phyloP scores from a whole-genome alignment of 2,329 filamentous ascomycete species.

The Fusarium goolgardi region DNA sequence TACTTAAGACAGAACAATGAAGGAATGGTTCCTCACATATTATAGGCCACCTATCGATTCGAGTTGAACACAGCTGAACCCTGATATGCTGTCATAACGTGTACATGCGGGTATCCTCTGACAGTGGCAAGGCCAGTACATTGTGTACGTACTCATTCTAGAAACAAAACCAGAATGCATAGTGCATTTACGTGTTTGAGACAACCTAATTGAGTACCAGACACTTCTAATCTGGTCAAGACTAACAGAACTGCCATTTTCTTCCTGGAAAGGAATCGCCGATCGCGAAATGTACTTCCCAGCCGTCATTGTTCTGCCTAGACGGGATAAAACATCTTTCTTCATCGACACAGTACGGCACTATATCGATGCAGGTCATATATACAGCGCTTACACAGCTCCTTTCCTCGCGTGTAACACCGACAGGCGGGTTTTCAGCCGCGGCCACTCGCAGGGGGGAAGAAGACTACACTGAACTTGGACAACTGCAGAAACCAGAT shows the following conservation, averaged over 20 bases:
- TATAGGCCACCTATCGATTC: constrained; percentile 28
- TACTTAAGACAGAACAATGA: constrained; percentile 3
- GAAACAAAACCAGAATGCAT: constrained; percentile 12
- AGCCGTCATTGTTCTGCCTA: constrained; percentile 4
- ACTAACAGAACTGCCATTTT: not conserved
- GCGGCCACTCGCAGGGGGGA: constrained; percentile 26
- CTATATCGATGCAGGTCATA: not conserved
- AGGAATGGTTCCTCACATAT: not conserved
- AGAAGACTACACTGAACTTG: constrained; percentile 30
- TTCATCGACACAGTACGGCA: constrained; percentile 2
- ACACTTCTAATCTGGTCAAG: not conserved
- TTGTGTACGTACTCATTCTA: not conserved
- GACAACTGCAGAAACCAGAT: constrained; percentile 22
- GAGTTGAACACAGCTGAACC: constrained; percentile 14
- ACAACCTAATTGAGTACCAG: not conserved
- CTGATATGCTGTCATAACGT: constrained; percentile 30
- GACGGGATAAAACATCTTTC: constrained; percentile 43
- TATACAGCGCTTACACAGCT: constrained; percentile 16
- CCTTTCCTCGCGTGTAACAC: constrained; percentile 40
- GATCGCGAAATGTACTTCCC: not conserved
- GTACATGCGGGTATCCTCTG: constrained; percentile 33
- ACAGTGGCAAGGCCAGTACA: constrained; percentile 3
- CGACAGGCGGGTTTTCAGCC: constrained; percentile 28
- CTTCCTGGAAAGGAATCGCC: not conserved
- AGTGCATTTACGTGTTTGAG: not conserved